Conservation (phyloP, 2,329 filamentous ascomycete genomes). For the Colletotrichum tamarilloi region DNA sequence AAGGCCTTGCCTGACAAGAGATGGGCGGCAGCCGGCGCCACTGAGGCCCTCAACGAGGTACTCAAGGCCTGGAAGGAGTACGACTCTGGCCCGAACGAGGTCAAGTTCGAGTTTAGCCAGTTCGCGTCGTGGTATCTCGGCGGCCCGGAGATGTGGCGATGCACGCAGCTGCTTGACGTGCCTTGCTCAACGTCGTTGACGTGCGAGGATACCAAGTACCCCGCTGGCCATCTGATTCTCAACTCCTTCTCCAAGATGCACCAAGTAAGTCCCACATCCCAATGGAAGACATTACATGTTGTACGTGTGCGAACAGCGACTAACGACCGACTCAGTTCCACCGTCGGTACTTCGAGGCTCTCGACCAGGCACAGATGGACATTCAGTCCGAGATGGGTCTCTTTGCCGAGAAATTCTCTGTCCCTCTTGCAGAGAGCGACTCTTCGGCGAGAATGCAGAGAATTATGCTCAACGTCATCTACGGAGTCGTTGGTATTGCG, state of each 20-base stretch:
- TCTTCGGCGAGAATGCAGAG: neutral
- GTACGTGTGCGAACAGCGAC: neutral
- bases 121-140: constrained; percentile 16
- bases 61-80: constrained; percentile 10
- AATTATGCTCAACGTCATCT: constrained; percentile 10
- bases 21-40: constrained; percentile 16
- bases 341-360: constrained; percentile 17
- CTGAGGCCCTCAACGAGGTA: neutral
- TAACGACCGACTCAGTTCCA: neutral
- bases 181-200: constrained; percentile 4
- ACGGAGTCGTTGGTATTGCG: constrained; percentile 1
- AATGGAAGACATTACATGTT: neutral
- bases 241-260: constrained; percentile 28
- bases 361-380: constrained; percentile 2
- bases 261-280: neutral
- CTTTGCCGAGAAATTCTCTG: constrained; percentile 2
- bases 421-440: neutral
- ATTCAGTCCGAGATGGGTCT: constrained; percentile 13
- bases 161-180: constrained; percentile 15
- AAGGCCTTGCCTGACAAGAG: constrained; percentile 5
- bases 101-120: constrained; percentile 26
- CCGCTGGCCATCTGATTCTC: constrained; percentile 15
- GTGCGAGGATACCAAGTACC: constrained; percentile 11
- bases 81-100: neutral
- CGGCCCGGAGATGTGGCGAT: constrained; percentile 15